Conservation (phyloP, 2,329 filamentous ascomycete genomes). For the Penicillium sp. region DNA sequence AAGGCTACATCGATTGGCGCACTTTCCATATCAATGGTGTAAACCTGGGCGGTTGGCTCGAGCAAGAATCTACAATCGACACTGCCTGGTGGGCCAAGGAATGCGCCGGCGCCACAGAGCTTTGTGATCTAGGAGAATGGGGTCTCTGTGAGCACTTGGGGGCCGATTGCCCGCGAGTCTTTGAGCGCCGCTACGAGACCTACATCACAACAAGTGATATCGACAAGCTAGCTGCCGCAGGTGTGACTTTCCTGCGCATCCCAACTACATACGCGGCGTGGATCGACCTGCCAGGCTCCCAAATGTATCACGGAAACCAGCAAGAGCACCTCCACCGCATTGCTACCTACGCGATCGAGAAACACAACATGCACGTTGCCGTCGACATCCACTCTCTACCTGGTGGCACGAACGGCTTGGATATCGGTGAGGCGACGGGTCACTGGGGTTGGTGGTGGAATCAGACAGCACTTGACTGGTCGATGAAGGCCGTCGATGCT, state of each 20-base stretch:
- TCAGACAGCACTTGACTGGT: constrained; percentile 23
- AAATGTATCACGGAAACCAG: constrained; percentile 27
- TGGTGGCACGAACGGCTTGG: constrained; percentile 26
- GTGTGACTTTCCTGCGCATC: constrained; percentile 19
- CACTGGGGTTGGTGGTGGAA: constrained; percentile 29
- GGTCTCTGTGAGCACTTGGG: constrained; percentile 17
- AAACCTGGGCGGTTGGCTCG: constrained; percentile 28
- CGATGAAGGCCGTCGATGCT: constrained; percentile 20
- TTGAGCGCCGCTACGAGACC: constrained; percentile 17
- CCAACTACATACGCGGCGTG: constrained; percentile 21
- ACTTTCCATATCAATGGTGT: constrained; percentile 21
- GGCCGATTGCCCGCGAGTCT: constrained; percentile 2
- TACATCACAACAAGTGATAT: constrained; percentile 15
- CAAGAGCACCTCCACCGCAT: constrained; percentile 20
- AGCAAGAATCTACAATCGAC: constrained; percentile 28
- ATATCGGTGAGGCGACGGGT: constrained; percentile 25
- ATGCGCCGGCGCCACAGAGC: constrained; percentile 12
- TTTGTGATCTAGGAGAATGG: constrained; percentile 24
- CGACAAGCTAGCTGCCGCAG: constrained; percentile 14
- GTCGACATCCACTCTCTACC: constrained; percentile 30
- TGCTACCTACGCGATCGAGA: constrained; percentile 22
- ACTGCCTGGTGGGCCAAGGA: constrained; percentile 22
- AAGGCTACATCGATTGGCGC: constrained; percentile 19
- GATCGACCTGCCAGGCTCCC: constrained; percentile 26
- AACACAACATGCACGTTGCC: constrained; percentile 27